Evolutionary conservation across 805 yeast species (phyloP).

Genomic region (Ogataea trehalophila): DNA sequence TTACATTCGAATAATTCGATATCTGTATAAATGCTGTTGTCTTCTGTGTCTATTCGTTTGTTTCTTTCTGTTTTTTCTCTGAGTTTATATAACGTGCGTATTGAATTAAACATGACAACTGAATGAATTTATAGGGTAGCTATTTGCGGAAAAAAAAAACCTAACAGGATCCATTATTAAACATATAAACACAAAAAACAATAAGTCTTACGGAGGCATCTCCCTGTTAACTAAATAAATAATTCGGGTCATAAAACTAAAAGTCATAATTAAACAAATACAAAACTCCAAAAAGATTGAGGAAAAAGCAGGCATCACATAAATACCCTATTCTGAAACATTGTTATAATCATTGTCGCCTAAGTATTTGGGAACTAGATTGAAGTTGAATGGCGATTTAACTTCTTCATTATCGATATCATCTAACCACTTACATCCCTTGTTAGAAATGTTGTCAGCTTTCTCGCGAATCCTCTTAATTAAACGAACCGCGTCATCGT

Average conservation of each 20-base stretch:
- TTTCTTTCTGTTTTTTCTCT: too few species aligned
- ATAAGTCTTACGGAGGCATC: too few species aligned
- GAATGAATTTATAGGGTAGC: too few species aligned
- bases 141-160: too few species aligned
- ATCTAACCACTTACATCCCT: constrained; percentile 31
- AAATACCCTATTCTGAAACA: constrained; percentile 23
- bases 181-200: too few species aligned
- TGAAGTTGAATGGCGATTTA: constrained; percentile 21
- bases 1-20: constrained; percentile 6
- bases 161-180: too few species aligned
- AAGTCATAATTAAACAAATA: not conserved
- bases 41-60: too few species aligned
- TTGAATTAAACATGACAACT: too few species aligned
- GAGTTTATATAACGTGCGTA: too few species aligned
- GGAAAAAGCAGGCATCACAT: not conserved
- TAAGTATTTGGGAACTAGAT: constrained; percentile 19
- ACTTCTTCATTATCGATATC: constrained; percentile 27
- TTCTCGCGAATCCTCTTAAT: constrained; percentile 10
- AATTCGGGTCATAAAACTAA: not conserved
- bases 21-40: too few species aligned
- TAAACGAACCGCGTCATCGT: constrained; percentile 14
- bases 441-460: constrained; percentile 13
- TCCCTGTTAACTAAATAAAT: too few species aligned
- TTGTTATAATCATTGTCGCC: constrained; percentile 21
- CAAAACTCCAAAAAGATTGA: not conserved